These are phyloP conservation scores for Ganoderma boninense DNA, from an alignment of 1,284 basidiomycete genomes.

Conservation along the genomic window DNA sequence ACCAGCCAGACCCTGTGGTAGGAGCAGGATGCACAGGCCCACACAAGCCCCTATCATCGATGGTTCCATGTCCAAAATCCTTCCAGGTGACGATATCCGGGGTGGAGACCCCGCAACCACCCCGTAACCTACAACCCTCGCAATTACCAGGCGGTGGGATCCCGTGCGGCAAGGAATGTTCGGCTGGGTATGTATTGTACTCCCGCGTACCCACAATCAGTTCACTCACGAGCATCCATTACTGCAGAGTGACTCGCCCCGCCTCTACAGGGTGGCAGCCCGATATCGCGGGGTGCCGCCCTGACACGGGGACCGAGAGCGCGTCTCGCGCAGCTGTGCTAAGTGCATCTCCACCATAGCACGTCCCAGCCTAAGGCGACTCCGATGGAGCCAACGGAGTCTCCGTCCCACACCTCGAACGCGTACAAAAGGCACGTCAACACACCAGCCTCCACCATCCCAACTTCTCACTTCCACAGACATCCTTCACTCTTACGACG, in stretches of 20 bases:
- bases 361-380: not conserved
- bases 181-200: not conserved
- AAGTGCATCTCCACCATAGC: not conserved
- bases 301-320: not conserved
- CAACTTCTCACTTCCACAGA: not conserved
- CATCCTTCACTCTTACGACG: not conserved
- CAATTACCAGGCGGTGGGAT: not conserved
- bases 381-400: not conserved
- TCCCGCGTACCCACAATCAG: not conserved
- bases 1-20: not conserved
- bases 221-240: not conserved
- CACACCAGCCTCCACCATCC: not conserved
- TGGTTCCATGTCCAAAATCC: not conserved
- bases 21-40: not conserved
- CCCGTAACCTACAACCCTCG: not conserved
- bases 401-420: not conserved
- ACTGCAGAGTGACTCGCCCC: not conserved
- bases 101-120: not conserved
- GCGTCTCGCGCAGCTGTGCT: not conserved
- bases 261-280: not conserved
- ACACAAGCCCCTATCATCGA: not conserved
- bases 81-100: not conserved
- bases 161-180: not conserved
- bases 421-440: not conserved
- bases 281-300: not conserved